Evolutionary conservation across 106 monocot species (phyloP).

Genomic region (Phalaenopsis equestris): DNA sequence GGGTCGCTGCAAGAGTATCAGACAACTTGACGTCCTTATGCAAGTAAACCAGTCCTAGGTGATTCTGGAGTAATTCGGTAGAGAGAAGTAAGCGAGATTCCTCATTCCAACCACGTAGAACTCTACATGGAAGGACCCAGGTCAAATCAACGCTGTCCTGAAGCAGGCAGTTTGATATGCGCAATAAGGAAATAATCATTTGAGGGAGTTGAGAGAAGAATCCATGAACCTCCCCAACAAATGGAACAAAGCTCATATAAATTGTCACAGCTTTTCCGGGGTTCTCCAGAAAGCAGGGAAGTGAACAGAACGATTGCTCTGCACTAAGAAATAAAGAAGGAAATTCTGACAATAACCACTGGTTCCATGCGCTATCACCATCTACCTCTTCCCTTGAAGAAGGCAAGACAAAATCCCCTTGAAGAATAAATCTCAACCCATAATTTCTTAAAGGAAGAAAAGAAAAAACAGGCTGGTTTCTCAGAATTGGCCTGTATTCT

Average conservation of each 20-base stretch:
- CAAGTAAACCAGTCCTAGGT: slow-evolving; percentile 88
- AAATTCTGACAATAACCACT: slow-evolving; percentile 90
- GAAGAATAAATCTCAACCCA: slow-evolving; percentile 95
- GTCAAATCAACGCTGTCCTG: slow-evolving; percentile 46
- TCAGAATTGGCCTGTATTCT: slow-evolving; percentile 56
- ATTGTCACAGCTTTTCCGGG: slow-evolving; percentile 83
- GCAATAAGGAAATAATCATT: slow-evolving; percentile 82
- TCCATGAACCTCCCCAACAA: slow-evolving; percentile 81
- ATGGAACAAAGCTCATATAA: slow-evolving; percentile 91
- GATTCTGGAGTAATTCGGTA: slow-evolving; percentile 55
- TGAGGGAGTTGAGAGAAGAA: slow-evolving; percentile 89
- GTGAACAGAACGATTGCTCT: slow-evolving; percentile 55
- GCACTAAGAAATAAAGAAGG: slow-evolving; percentile 77
- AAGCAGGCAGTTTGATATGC: slow-evolving; percentile 65
- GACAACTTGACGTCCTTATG: slow-evolving; percentile 65
- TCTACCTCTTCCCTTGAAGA: slow-evolving; percentile 99
- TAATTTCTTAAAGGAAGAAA: slow-evolving; percentile 93
- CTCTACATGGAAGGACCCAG: slow-evolving; percentile 82
- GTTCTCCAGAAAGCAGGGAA: slow-evolving; percentile 61
- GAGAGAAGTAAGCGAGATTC: slow-evolving; percentile 53
- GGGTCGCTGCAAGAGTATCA: slow-evolving; percentile 63
- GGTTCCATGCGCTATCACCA: slow-evolving; percentile 96
- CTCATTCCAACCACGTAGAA: slow-evolving; percentile 84
- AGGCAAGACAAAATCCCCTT: slow-evolving; percentile 96
- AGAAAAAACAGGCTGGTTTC: slow-evolving; percentile 91